Percentiles rank a stretch among this genome's conserved stretches.
phyloP scores from a whole-genome alignment of 2,329 filamentous ascomycete species.

The Xylaria sp. region DNA sequence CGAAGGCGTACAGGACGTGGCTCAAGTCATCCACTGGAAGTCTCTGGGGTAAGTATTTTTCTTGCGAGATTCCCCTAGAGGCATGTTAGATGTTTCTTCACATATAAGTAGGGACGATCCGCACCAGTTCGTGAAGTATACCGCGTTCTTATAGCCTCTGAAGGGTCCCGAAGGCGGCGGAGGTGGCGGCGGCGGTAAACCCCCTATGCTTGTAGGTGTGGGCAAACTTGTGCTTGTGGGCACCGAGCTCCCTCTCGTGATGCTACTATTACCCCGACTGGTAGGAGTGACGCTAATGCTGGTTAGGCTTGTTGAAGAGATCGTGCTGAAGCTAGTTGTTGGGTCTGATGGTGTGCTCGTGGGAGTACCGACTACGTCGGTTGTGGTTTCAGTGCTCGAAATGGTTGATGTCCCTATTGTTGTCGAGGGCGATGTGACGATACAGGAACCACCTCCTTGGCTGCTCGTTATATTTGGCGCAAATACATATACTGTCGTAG shows the following conservation, averaged over 20 bases:
- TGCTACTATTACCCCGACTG: conserved; percentile 18
- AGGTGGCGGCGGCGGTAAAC: conserved; percentile 33
- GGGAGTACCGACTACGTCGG: conserved; percentile 3
- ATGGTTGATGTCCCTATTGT: conserved; percentile 27
- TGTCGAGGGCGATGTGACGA: conserved; percentile 21
- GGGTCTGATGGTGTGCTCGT: conserved; percentile 24
- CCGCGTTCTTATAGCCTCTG: conserved; percentile 53
- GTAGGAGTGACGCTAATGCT: conserved; percentile 30
- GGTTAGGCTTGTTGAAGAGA: conserved; percentile 24
- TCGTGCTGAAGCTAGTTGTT: conserved; percentile 26
- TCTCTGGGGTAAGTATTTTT: conserved; percentile 73
- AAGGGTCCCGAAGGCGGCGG: conserved; percentile 41
- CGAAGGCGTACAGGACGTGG: conserved; percentile 74
- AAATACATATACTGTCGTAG: conserved; percentile 44
- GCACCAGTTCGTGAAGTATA: conserved; percentile 68
- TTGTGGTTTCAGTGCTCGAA: conserved; percentile 23
- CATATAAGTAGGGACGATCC: conserved; percentile 28
- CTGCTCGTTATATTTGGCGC: conserved; percentile 37
- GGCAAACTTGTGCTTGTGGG: conserved; percentile 33
- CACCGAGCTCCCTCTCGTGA: conserved; percentile 30
- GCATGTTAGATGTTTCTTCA: conserved; percentile 3
- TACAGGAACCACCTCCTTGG: conserved; percentile 21
- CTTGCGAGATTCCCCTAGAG: conserved; percentile 54
- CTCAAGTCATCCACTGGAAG: conserved; percentile 76
- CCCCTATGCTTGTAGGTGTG: conserved; percentile 36